Evolutionary conservation across 805 yeast genomes (phyloP), one percentile per base, ranked within the genome.

Genomic region (Lachancea sp.): DNA sequence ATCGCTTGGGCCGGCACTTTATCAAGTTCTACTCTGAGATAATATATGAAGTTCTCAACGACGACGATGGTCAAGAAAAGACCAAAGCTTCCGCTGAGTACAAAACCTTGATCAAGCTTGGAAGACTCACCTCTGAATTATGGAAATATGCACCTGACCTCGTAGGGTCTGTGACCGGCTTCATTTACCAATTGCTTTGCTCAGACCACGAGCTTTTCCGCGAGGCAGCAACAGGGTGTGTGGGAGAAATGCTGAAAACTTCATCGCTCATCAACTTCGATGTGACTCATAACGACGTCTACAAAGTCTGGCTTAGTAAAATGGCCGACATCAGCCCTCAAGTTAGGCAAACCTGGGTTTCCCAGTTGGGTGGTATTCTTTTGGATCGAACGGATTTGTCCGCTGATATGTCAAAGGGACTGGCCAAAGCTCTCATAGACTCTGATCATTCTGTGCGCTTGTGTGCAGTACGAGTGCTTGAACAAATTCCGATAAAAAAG

Each of bases 121-220:
- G 88, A 56, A 71, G 63, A 11, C 65, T 87, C 29, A 67, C 82
- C 0, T 65, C 81, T 2, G 82, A 81, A 48, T 67, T 89, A 2
- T 90, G 96, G 96, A 77, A 71, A 53, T 72, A 77, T 42, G 81
- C 80, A 0, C 96, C 96, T 0, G 93, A 84, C 38, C 66, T 85
- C 17, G 68, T 86, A 10, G 72, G 77, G 3, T 78, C 93, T 1
- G 83, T 85, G 0, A 77, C 85, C 72, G 93, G 95, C 0, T 74
- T 86, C 42, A 68, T 89, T 3, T 86, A 85, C 52, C 88, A 85
- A 55, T 95, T 89, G 52, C 66, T 89, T 35, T 79, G 78, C 47
- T 87, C 95, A 0, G 85, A 82, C 35, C 76, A 80, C 51, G 79
- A 77, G 26, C 62, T 69, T 13, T 70, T 85, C 16, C 73, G 96